Evolutionary conservation across 1,139 yeast genomes (phyloP), one percentile per base, ranked within the genome.

Genomic region (Debaryomyces fabryi): DNA sequence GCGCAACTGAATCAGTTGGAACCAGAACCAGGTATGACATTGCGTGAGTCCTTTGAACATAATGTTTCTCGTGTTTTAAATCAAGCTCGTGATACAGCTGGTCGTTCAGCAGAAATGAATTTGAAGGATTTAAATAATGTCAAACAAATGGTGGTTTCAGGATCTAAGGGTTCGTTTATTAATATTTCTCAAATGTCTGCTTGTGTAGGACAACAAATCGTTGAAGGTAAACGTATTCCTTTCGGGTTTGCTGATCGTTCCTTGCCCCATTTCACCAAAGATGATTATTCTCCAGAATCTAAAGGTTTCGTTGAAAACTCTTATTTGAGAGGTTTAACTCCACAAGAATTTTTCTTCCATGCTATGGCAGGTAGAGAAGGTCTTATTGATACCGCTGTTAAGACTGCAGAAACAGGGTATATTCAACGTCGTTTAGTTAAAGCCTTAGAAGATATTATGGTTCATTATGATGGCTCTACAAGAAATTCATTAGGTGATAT

Each of bases 361-460:
- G 99, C 99, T 48, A 95, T 95, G 99, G 99, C 99, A 62, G 99
- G 99, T 81, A 90, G 99, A 81, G 99, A 93, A 77, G 99, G 99
- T 83, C 82, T 93, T 68, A 93, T 93, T 69, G 99, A 93, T 82
- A 93, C 99, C 50, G 98, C 98, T 13, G 98, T 92, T 44, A 92
- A 92, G 71, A 93, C 99, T 37, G 99, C 99, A 2, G 99, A 93
- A 74, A 93, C 99, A 30, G 99, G 99, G 74, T 93, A 93, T 71
- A 95, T 93, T 66, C 99, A 95, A 75, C 93, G 99, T 79, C 95
- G 99, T 81, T 78, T 95, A 69, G 96, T 95, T 44, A 95, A 95
- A 69, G 99, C 99, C 9, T 78, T 95, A 69, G 99, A 95, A 70
- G 99, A 95, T 76, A 92, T 95, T 55, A 92, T 92, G 96, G 99